Conservation (phyloP, 148 eudicot genomes). For the Beta vulgaris region DNA sequence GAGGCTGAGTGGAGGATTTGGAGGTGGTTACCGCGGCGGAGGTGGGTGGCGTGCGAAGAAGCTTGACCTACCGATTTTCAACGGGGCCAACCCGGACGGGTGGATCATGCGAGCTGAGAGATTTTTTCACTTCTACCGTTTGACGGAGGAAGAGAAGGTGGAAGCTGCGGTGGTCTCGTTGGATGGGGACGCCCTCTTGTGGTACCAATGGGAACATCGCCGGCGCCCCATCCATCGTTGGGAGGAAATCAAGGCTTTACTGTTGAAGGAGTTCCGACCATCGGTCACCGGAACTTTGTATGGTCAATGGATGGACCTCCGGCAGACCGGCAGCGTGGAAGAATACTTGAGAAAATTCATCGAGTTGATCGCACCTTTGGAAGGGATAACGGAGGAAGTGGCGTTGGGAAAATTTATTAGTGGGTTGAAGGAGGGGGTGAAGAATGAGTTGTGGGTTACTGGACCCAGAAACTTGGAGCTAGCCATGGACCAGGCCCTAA, state of each 20-base stretch:
- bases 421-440: too few species aligned
- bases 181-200: background rate
- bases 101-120: background rate
- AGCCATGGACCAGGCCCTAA: too few species aligned
- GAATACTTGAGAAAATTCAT: background rate
- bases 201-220: background rate
- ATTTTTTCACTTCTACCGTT: background rate
- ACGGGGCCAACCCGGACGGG: background rate
- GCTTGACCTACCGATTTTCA: background rate
- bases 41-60: background rate
- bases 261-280: background rate
- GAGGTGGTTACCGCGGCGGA: too few species aligned
- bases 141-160: background rate
- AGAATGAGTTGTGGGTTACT: too few species aligned
- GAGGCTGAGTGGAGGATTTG: too few species aligned
- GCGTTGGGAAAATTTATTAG: background rate
- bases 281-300: background rate
- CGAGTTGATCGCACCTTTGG: background rate
- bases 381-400: background rate
- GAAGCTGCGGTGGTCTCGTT: background rate
- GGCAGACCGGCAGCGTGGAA: background rate
- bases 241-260: background rate
- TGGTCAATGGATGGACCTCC: background rate
- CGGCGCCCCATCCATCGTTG: background rate
- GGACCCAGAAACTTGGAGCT: too few species aligned